Percentiles rank a stretch among this genome's conserved stretches.
Evolutionary conservation across 2,329 filamentous ascomycete species (phyloP).

Genomic region (Diplodia mutila): DNA sequence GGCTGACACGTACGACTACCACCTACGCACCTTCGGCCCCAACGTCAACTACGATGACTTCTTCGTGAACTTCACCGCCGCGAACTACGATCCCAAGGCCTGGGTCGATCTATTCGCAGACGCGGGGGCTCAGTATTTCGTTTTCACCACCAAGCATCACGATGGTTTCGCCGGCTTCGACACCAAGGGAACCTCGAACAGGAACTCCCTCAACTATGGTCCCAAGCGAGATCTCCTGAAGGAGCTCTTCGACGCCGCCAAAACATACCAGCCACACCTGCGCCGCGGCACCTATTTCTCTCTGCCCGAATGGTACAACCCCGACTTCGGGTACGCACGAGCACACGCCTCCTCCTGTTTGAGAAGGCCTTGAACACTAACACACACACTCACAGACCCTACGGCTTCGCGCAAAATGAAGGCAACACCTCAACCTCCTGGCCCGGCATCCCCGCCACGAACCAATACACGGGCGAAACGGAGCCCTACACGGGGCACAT

Average conservation of each 20-base stretch:
- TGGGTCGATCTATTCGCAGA: constrained; percentile 60
- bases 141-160: constrained; percentile 45
- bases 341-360: constrained; percentile 26
- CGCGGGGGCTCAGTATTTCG: constrained; percentile 55
- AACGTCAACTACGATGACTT: constrained; percentile 61
- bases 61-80: constrained; percentile 58
- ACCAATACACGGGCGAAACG: constrained; percentile 49
- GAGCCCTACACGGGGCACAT: constrained; percentile 52
- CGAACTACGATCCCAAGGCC: constrained; percentile 54
- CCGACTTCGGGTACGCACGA: constrained; percentile 41
- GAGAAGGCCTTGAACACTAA: neutral
- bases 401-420: constrained; percentile 41
- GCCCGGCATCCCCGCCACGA: constrained; percentile 49
- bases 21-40: constrained; percentile 56
- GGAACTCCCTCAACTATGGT: constrained; percentile 45
- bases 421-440: constrained; percentile 38
- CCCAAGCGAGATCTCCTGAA: constrained; percentile 49
- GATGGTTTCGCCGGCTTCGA: constrained; percentile 50
- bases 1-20: constrained; percentile 54
- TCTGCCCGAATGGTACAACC: constrained; percentile 54
- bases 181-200: constrained; percentile 44
- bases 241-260: constrained; percentile 51
- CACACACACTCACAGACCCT: neutral
- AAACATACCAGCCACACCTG: constrained; percentile 48
- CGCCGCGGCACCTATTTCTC: constrained; percentile 52